phyloP scores from a whole-genome alignment of 129 eudicot species.

The Saposhnikovia divaricata region DNA sequence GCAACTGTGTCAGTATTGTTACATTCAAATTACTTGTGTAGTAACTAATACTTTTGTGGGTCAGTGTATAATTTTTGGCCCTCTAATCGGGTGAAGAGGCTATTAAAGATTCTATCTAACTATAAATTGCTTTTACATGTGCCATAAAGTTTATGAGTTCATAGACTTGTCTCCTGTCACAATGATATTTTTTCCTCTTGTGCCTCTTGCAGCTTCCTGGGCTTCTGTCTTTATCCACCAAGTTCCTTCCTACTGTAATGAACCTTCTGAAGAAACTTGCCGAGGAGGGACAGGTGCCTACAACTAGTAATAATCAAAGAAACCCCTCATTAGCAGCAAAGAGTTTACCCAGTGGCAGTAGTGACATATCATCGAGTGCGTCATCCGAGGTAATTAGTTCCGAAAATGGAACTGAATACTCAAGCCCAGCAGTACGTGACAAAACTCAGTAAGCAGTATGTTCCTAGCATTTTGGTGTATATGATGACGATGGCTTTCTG shows the following conservation, averaged over 20 bases:
- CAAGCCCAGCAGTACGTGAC: slow-evolving; percentile 41
- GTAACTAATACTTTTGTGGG: not conserved
- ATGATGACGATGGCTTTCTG: slow-evolving; percentile 10
- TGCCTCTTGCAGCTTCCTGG: slow-evolving; percentile 73
- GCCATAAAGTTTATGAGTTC: not conserved
- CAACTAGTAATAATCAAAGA: slow-evolving; percentile 35
- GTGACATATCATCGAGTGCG: slow-evolving; percentile 58
- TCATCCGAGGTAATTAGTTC: slow-evolving; percentile 50
- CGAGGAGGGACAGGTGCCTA: slow-evolving; percentile 69
- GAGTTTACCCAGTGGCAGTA: slow-evolving; percentile 36
- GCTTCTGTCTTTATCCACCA: slow-evolving; percentile 69
- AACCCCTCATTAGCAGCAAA: slow-evolving; percentile 45
- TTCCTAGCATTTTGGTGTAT: not conserved
- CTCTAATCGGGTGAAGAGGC: not conserved
- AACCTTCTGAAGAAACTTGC: slow-evolving; percentile 83
- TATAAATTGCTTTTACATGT: not conserved
- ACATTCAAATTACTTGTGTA: not conserved
- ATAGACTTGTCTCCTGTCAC: not conserved
- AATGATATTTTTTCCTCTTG: not conserved
- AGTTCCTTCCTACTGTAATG: slow-evolving; percentile 79
- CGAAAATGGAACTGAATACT: slow-evolving; percentile 65
- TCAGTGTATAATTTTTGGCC: not conserved
- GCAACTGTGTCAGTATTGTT: not conserved
- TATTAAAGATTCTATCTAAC: not conserved
- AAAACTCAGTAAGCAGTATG: slow-evolving; percentile 24